Percentiles rank a stretch among this genome's conserved stretches.
Evolutionary conservation across 208 protist species (phyloP).

Genomic region (Strigomonas galati): DNA sequence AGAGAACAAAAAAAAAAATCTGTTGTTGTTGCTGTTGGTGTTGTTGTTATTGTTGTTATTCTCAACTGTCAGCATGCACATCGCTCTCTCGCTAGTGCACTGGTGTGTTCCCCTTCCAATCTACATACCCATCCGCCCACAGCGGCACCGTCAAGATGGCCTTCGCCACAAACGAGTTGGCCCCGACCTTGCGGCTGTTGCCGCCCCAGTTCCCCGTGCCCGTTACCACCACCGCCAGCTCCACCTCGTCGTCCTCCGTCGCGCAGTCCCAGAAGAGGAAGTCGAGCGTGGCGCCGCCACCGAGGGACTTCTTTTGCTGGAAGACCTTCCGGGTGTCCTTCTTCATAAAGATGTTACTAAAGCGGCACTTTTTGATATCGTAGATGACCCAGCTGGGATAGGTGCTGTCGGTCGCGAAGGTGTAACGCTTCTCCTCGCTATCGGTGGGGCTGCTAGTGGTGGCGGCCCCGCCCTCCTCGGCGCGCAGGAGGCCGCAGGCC

Average conservation of each 20-base stretch:
- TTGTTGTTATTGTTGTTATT: not conserved
- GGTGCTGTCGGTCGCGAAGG: constrained; percentile 39
- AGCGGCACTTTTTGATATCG: constrained; percentile 37
- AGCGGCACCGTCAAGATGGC: constrained; percentile 49
- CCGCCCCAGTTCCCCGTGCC: constrained; percentile 10
- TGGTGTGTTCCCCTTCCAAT: constrained; percentile 66
- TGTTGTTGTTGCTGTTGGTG: not conserved
- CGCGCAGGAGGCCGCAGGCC: constrained; percentile 32
- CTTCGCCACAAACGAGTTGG: constrained; percentile 45
- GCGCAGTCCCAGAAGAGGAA: constrained; percentile 69
- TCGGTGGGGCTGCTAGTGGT: not conserved
- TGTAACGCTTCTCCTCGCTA: not conserved
- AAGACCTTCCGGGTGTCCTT: constrained; percentile 57
- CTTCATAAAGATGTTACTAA: constrained; percentile 68
- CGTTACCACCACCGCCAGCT: constrained; percentile 43
- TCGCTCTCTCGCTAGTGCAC: constrained; percentile 15
- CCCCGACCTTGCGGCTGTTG: constrained; percentile 5
- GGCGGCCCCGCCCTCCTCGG: constrained; percentile 11
- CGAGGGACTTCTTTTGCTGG: constrained; percentile 44
- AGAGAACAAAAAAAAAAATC: constrained; percentile 17
- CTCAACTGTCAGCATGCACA: not conserved
- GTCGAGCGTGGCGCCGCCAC: constrained; percentile 40
- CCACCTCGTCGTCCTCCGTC: constrained; percentile 47
- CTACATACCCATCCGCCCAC: constrained; percentile 44
- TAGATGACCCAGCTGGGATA: constrained; percentile 78